Base-by-base conservation (phyloP, 2,329 filamentous ascomycete genomes). In the Trichoderma polysporum region DNA sequence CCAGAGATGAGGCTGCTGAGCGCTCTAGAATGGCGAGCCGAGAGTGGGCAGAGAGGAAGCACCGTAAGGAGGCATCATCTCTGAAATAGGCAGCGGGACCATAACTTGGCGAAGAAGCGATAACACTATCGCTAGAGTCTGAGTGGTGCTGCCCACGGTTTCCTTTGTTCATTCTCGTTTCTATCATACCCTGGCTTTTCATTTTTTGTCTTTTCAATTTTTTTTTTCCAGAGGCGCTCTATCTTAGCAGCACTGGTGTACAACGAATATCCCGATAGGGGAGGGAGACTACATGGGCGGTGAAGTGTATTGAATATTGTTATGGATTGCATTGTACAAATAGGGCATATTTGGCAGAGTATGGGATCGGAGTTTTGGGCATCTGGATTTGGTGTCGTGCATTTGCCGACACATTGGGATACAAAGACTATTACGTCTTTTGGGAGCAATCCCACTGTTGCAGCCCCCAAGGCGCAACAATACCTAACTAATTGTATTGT, bases 11-110 rank as follows among this genome's bases (percentile, higher is more conserved):
- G 71, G 88, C 88, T 27, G 87, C 88, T 10, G 86, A 90, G 75
- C 81, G 85, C 72, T 87, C 86, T 63, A 82, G 87, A 63, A 80
- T 82, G 73, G 81, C 85, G 67, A 86, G 86, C 70, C 82, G 86
- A 37, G 85, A 88, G 71, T 89, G 87, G 86, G 86, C 86, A 12
- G 86, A 88, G 73, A 87, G 84, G 76, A 84, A 85, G 73, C 80
- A 80, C 41, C 78, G 75, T 19, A 84, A 81, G 73, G 77, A 78
- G 64, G 56, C 70, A 50, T 27, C 61, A 49, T 57, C 66, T 31
- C n/a, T 15, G 13, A 60, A 63, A 29, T 27, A 49, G 61, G 39
- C 33, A 31, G 39, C 33, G 56, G 29, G 13, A 17, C 37, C 45
- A 1, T 66, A 41, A 58, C 22, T 22, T 8, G 37, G 54, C 8